phyloP scores from a whole-genome alignment of 352 stramenopile genomes.

The Pythium guiyangense region DNA sequence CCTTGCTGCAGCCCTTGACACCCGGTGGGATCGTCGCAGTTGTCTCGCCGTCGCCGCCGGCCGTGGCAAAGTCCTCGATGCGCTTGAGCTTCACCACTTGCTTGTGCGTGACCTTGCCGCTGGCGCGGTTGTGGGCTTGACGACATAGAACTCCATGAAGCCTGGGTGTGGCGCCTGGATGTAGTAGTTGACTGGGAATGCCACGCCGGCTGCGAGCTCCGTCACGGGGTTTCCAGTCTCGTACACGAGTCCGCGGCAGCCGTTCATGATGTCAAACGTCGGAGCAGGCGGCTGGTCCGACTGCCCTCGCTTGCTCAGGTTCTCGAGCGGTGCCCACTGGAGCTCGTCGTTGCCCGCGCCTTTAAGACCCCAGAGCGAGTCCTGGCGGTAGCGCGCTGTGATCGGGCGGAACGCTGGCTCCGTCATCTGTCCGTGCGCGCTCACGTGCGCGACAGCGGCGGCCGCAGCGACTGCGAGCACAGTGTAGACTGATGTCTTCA shows the following conservation, averaged over 20 bases:
- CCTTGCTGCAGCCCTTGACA: constrained; percentile 33
- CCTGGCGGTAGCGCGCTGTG: constrained; percentile 26
- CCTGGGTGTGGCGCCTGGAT: constrained; percentile 58
- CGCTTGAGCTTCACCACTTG: constrained; percentile 28
- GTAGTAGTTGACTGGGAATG: constrained; percentile 43
- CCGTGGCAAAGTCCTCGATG: constrained; percentile 37
- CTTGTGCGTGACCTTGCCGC: constrained; percentile 43
- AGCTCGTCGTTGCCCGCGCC: constrained; percentile 51
- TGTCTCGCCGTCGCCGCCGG: constrained; percentile 20
- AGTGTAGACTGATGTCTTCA: no score
- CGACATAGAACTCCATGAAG: constrained; percentile 44
- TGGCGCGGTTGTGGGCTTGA: constrained; percentile 37
- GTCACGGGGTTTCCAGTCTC: constrained; percentile 39
- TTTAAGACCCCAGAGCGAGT: constrained; percentile 36
- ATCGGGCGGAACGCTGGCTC: constrained; percentile 14
- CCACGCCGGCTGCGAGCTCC: constrained; percentile 27
- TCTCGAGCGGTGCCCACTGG: constrained; percentile 44
- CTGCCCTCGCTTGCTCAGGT: constrained; percentile 46
- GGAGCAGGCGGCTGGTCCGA: constrained; percentile 27
- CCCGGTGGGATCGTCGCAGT: constrained; percentile 34
- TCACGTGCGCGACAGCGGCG: no score
- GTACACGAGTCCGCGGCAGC: constrained; percentile 53
- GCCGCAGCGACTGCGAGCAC: no score
- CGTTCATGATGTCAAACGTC: constrained; percentile 59
- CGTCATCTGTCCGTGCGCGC: constrained; percentile 21